A percentile compares a stretch with the other conserved stretches of the same genome.
Evolutionary conservation across 108 stramenopile genomes (phyloP).

Genomic region (Hondaea fermentalgiana): DNA sequence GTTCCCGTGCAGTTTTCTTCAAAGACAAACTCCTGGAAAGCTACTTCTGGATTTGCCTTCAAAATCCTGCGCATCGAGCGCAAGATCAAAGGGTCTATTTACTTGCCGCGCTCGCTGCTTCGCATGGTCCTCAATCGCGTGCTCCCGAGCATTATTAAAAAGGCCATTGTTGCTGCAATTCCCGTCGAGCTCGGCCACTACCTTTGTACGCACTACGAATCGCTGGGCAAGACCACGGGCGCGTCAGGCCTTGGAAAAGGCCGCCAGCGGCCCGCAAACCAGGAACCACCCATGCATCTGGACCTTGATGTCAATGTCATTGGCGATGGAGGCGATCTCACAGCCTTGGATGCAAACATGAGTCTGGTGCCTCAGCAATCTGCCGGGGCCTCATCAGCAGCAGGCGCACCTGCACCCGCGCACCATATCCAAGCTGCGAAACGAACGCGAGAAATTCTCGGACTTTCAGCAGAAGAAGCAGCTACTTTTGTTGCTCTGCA

Average conservation of each 20-base stretch:
- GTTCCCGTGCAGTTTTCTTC: background rate
- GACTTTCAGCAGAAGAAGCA: background rate
- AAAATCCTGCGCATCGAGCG: background rate
- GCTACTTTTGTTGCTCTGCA: background rate
- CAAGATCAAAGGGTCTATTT: background rate
- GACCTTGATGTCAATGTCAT: background rate
- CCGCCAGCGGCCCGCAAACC: background rate
- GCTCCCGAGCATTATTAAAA: background rate
- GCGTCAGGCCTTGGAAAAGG: background rate
- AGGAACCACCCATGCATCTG: background rate
- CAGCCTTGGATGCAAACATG: background rate
- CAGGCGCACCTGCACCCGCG: background rate
- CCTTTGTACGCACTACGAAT: background rate
- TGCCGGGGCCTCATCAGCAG: background rate
- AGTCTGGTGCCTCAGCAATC: background rate
- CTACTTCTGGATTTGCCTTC: background rate
- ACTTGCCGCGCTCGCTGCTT: background rate
- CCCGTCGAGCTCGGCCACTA: background rate
- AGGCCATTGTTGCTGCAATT: background rate
- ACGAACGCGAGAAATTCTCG: background rate
- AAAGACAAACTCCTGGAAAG: background rate
- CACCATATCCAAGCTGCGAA: background rate
- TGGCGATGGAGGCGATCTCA: background rate
- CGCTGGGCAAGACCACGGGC: background rate
- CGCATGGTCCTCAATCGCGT: constrained; percentile 5